Evolutionary conservation across 2,329 filamentous ascomycete species (phyloP), one percentile per base, ranked within the genome.

Genomic region (Elsinoe arachidis): DNA sequence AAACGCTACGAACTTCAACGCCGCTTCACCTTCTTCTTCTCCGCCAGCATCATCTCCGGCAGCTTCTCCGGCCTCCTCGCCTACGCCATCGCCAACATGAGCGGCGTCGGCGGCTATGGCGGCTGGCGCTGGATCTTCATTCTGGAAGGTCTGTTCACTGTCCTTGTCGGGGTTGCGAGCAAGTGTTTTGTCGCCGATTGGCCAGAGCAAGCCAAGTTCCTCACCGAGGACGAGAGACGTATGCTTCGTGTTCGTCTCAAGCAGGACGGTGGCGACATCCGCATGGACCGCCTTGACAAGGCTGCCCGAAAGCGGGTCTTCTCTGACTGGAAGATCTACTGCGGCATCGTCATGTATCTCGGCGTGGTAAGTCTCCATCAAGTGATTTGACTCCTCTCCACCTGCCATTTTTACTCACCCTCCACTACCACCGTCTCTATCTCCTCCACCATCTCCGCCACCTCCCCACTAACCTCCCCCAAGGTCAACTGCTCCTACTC

Each of bases 141-240:
- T 0, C 59, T 69, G 14, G 67, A 69, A 56, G 67, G 68, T 1
- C 62, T 66, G 12, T 64, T 68, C 35, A 69, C 67, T 1, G 59
- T 70, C 1, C 23, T 66, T 4, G 68, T 64, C 62, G 67, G 67
- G 12, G 35, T 60, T 17, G 62, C 62, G 17, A 67, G 66, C 56
- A 63, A 69, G 33, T 69, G 65, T 46, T 56, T 70, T 1, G 64
- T 70, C 0, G 67, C 67, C 1, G 68, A 68, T 26, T 61, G 63
- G 53, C 69, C 68, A 46, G 64, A 67, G 34, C 67, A 67, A 1
- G 68, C 68, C 0, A 69, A 68, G 41, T 70, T 70, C 52, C 64
- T 70, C 37, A 67, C 63, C 34, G 64, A 59, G 1, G 63, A 64
- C 7, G 68, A 69, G 17, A 68, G 67, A 57, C 49, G 33, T 6